Base-by-base conservation (phyloP, 2,329 filamentous ascomycete genomes). In the Xylaria sp. region DNA sequence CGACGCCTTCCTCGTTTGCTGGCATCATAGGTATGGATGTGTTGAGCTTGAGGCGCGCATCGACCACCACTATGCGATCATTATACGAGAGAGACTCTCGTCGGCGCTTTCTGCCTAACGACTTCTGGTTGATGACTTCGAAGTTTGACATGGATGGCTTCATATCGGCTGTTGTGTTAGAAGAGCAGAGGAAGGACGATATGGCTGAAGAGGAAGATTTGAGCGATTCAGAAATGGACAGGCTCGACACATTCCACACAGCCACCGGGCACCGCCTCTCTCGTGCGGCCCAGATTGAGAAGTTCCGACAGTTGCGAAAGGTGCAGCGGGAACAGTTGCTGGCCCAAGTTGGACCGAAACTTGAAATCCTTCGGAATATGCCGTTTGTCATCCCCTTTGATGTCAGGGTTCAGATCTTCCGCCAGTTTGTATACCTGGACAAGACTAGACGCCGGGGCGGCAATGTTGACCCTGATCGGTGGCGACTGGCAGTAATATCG, bases 321-420 rank as follows among this genome's bases (percentile, higher is more conserved):
- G 80, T 82, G 6, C 86, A 86, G 40, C 81, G 87, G 37, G 86
- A 87, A 62, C 86, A 90, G 60, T 83, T 90, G 56, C 75, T 95
- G 20, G 90, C 92, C 44, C 83, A 88, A 13, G 85, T 96, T 56
- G 91, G 89, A 0, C 93, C 94, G 0, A 88, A 93, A 62, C 78
- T 97, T 8, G 92, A 97, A 67, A 90, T 99, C 4, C 74, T 99
- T 46, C 88, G 94, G 62, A 95, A 97, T 66, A 95, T 99, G 87
- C 94, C 94, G 0, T 99, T 97, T 69, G 90, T 93, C 62, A 94
- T 99, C 41, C 94, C 93, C 0, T 99, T 99, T 64, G 85, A 90
- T 37, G 94, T 90, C 0, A 81, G 94, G 43, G 94, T 99, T 4
- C 86, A 92, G 68, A 93, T 97, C 20, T 97, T 99, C 71, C 85